These are phyloP conservation scores for Aspergillus proliferans DNA, from an alignment of 2,329 filamentous ascomycete species.

Conservation along the genomic window DNA sequence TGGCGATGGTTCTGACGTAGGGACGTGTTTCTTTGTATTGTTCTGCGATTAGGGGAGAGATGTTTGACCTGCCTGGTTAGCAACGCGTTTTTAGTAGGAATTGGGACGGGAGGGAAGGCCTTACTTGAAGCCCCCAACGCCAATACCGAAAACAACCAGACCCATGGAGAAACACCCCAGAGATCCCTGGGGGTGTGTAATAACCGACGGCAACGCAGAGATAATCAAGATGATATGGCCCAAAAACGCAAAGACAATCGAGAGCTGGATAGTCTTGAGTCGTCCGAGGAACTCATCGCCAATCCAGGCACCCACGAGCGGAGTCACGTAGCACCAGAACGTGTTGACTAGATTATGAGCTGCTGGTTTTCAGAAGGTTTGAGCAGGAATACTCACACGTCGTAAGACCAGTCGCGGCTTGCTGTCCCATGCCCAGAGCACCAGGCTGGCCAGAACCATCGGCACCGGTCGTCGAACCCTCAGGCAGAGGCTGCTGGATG, in stretches of 20 bases:
- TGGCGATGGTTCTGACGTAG: slow-evolving; percentile 47
- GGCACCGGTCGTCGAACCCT: slow-evolving; percentile 49
- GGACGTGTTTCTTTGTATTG: slow-evolving; percentile 58
- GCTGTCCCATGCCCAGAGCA: slow-evolving; percentile 55
- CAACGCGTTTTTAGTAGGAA: neutral
- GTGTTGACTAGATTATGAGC: slow-evolving; percentile 41
- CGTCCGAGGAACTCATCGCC: slow-evolving; percentile 66
- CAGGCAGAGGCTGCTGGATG: slow-evolving; percentile 52
- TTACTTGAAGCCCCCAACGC: slow-evolving; percentile 70
- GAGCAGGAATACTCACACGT: slow-evolving; percentile 32
- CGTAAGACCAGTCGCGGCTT: slow-evolving; percentile 49
- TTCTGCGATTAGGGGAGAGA: slow-evolving; percentile 64
- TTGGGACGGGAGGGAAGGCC: neutral
- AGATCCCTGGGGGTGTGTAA: slow-evolving; percentile 51
- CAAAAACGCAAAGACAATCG: slow-evolving; percentile 57
- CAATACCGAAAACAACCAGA: slow-evolving; percentile 63
- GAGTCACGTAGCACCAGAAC: slow-evolving; percentile 59
- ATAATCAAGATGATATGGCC: slow-evolving; percentile 64
- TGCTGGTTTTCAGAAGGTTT: too few species aligned
- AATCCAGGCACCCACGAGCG: slow-evolving; percentile 55
- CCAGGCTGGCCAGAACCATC: slow-evolving; percentile 34
- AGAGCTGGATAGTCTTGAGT: slow-evolving; percentile 64
- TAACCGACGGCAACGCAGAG: slow-evolving; percentile 59
- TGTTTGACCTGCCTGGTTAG: slow-evolving; percentile 49
- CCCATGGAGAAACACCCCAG: slow-evolving; percentile 60